Evolutionary conservation across 2,329 filamentous ascomycete genomes (phyloP), one percentile per base, ranked within the genome.

Genomic region (Microcyclospora pomicola): DNA sequence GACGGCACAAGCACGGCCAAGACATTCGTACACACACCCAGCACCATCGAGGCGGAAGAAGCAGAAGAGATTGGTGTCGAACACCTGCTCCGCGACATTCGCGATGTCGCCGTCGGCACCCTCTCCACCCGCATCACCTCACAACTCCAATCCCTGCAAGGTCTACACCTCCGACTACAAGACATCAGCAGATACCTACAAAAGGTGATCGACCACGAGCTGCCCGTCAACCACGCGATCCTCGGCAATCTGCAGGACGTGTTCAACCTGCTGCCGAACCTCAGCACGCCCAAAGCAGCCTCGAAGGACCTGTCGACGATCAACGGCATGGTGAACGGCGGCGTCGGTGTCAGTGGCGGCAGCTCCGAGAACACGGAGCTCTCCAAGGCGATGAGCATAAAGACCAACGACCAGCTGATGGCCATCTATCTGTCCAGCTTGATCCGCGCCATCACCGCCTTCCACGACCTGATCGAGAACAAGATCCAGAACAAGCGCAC

Each of bases 371-470:
- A 86, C 52, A 80, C 81, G 55, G 91, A 96, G 61, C 71, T 98
- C 38, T 81, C 86, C n/a, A 75, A 91, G 44, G 87, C 91, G 28
- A 94, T 98, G 86, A 93, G 85, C 65, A 77, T 94, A 67, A 98
- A 98, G 75, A 96, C 88, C 42, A 98, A 98, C 58, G 91, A 98
- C 61, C 91, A 98, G 67, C 75, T 98, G 48, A 95, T 98, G 83
- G 78, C 87, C 37, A 96, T 98, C 60, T 98, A 98, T 64, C 72
- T 98, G 38, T 93, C 84, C 66, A 93, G 84, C 67, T 68, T 96
- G 68, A 96, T 98, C 64, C 76, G 91, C 44, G 91, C 91, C 40
- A 98, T 98, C 57, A 96, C 91, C 10, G 91, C 91, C 6, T 98
- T 96, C 79, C 91, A 98, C 62, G 91, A 98, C 59, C 67, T 98